A percentile compares a stretch with the other conserved stretches of the same genome.
These are phyloP conservation scores for Apiotrichum veenhuisii DNA, from an alignment of 1,284 basidiomycete genomes.

Conservation along the genomic window DNA sequence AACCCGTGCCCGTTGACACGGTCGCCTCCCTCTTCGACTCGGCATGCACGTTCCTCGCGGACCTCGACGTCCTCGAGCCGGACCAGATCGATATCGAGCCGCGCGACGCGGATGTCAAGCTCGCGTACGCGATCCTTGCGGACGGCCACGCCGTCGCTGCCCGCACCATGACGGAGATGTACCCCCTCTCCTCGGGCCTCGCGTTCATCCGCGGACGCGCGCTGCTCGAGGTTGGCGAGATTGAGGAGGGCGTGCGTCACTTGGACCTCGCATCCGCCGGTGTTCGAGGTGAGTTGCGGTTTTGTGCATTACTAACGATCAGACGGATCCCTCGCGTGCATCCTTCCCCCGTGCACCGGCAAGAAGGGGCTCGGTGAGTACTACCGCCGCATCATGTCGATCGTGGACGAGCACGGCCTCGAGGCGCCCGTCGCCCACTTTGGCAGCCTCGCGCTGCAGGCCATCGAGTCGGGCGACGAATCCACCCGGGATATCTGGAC, in stretches of 20 bases:
- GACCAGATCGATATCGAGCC: slow-evolving; percentile 31
- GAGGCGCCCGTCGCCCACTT: slow-evolving; percentile 67
- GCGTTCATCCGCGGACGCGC: slow-evolving; percentile 69
- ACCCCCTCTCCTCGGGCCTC: slow-evolving; percentile 70
- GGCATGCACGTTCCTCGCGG: slow-evolving; percentile 17
- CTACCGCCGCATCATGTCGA: slow-evolving; percentile 68
- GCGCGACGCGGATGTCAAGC: slow-evolving; percentile 57
- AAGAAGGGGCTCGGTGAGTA: slow-evolving; percentile 66
- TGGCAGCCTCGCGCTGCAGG: slow-evolving; percentile 67
- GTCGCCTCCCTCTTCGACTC: slow-evolving; percentile 27
- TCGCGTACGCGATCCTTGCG: slow-evolving; percentile 65
- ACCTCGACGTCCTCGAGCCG: slow-evolving; percentile 12
- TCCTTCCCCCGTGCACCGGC: slow-evolving; percentile 60
- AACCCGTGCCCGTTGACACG: slow-evolving; percentile 56
- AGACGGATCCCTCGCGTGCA: slow-evolving; percentile 52
- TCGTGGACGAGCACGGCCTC: slow-evolving; percentile 63
- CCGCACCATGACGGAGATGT: slow-evolving; percentile 64
- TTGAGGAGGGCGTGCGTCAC: slow-evolving; percentile 66
- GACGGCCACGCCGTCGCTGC: slow-evolving; percentile 64
- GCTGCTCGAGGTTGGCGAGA: slow-evolving; percentile 63
- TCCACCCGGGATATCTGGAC: slow-evolving; percentile 69
- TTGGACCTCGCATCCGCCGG: slow-evolving; percentile 71
- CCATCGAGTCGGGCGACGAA: slow-evolving; percentile 35
- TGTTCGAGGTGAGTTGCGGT: neutral
- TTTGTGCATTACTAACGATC: slow-evolving; percentile 49